Percentiles rank a stretch among this genome's conserved stretches.
phyloP scores from a whole-genome alignment of 2,329 filamentous ascomycete species.

The Lecanicillium sp. region DNA sequence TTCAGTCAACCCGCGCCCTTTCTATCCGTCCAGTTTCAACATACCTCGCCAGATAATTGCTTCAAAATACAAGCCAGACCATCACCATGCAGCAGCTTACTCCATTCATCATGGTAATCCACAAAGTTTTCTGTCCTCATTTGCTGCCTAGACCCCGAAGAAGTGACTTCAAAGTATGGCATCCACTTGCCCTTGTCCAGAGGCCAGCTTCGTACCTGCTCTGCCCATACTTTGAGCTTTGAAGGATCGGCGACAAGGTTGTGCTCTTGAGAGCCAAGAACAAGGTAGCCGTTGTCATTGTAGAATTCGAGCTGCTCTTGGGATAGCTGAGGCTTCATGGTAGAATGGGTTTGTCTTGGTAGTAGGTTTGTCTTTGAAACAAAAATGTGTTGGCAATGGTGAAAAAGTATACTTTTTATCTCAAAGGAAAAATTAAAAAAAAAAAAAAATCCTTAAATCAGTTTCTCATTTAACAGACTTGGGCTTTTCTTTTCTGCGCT shows the following conservation, averaged over 20 bases:
- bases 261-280: conserved; percentile 1
- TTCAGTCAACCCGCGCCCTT: too few relatives aligned
- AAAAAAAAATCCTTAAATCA: background rate
- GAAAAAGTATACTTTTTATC: too few relatives aligned
- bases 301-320: conserved; percentile 3
- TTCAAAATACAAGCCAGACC: conserved; percentile 1
- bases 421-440: too few relatives aligned
- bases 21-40: too few relatives aligned
- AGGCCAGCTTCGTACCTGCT: conserved; percentile 4
- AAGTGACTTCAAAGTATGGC: conserved; percentile 4
- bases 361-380: too few relatives aligned
- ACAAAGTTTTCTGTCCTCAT: conserved; percentile 6
- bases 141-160: conserved; percentile 1
- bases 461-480: background rate
- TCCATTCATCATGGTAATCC: conserved; percentile 4
- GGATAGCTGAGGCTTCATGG: background rate
- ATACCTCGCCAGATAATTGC: conserved; percentile 5
- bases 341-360: conserved; percentile 1
- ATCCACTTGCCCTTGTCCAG: conserved; percentile 7
- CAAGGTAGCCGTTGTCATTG: conserved; percentile 5
- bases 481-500: background rate
- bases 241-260: conserved; percentile 3
- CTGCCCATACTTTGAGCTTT: conserved; percentile 4
- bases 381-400: too few relatives aligned
- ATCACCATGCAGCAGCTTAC: background rate